Evolutionary conservation across 371 early-diverging fungal genomes (phyloP), one percentile per base, ranked within the genome.

Genomic region (Chytridiales sp.): DNA sequence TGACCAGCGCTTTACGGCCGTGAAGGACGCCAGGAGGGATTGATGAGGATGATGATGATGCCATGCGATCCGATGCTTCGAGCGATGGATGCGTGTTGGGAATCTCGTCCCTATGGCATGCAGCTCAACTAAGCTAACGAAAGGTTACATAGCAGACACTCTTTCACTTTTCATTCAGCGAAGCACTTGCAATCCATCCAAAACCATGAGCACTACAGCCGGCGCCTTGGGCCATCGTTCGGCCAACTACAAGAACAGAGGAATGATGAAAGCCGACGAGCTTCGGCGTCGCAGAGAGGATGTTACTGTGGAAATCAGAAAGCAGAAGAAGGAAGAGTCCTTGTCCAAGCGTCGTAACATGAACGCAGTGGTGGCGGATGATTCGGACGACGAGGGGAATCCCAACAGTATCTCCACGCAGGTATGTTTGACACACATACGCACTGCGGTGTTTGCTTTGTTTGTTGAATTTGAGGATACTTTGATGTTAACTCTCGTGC

Each of bases 271-370:
- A 69, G 79, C 88, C 38, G 98, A 98, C 47, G 96, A 98, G 70
- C 76, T 93, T 35, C 84, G 97, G 59, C 88, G 96, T 55, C 86
- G 95, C 56, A 85, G 96, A 42, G 96, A 94, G 59, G 95, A 95
- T 58, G 86, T 86, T 46, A 87, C 90, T 44, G 93, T 97, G 27
- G 94, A 95, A 77, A 86, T 98, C 69, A 87, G 99, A 56, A 92
- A 91, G 74, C 90, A 92, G 74, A 96, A 96, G 84, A 87, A 94
- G 61, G 95, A 96, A 67, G 97, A 98, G 70, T 85, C 86, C 38
- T 73, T 96, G 30, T 81, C 91, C 60, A 98, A 98, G 84, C 85
- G 93, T 67, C 85, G 98, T 54, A 95, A 93, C 74, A 73, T 97
- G 63, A 73, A 75, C 30, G 35, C 46, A 26, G 61, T 30, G 44